Base-by-base conservation (phyloP, 768 basidiomycete species). In the Pleurotus tuoliensis region DNA sequence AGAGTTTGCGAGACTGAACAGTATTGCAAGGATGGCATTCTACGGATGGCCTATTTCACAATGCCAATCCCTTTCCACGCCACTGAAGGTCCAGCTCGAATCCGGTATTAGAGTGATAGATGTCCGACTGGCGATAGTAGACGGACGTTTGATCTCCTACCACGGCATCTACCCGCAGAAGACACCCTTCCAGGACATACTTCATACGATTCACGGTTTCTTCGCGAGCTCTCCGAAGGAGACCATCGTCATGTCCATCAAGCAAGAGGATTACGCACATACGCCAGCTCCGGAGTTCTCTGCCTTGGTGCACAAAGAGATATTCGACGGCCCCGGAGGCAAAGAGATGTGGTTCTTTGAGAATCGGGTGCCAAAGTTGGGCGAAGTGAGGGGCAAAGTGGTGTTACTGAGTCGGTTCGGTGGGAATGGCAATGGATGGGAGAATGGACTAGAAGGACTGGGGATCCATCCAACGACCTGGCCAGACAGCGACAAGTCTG, bases 371-470 rank as follows among this genome's bases (percentile, higher is more conserved):
- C 94, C 95, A 2, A 78, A 58, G 1, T 79, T 97, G 0, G 92
- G 90, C 1, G 88, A 95, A 68, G 93, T 89, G 7, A 75, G 94
- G 62, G 94, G 94, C 5, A 92, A 87, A 70, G 85, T 86, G 7
- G 79, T 97, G 30, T 69, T 98, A 75, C 83, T 96, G 65, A 92
- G 90, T 61, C 83, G 94, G 16, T 97, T 97, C 64, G 90, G 90
- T 0, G 83, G 79, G 1, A 76, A 86, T 60, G 82, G 84, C 2
- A 71, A 71, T 7, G 86, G 79, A 0, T 94, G 92, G 92, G 80
- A 86, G 61, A 75, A 77, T 18, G 86, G 82, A 2, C 61, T 80
- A 7, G 82, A 88, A 50, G 89, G 86, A 2, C 72, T 94, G 59
- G 94, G 94, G 1, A 89, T 98, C n/a, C 90, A 93, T 62, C 93